Evolutionary conservation across 176 grass and related monocot genomes (phyloP), one percentile per base, ranked within the genome.

Genomic region (Musa troglodytarum): DNA sequence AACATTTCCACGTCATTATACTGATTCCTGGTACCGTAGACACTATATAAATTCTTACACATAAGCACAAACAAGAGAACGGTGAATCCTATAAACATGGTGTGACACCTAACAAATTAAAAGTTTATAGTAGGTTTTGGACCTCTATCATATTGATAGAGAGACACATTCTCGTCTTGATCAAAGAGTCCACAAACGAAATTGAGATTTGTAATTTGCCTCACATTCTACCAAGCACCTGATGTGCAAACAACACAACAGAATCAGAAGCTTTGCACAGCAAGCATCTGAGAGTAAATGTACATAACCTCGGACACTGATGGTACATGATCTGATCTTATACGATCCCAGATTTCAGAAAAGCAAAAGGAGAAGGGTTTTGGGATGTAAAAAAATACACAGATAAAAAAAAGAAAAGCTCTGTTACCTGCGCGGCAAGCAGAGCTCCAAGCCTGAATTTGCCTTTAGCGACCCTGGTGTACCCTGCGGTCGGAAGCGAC

Each of bases 391-490:
- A 1, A 1, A 14, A 12, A 16, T 3, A 16, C 13, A n/a, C 13
- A 67, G 23, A 11, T 28, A 72, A 72, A 53, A 53, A 3, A 6
- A 10, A 8, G 49, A 10, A n/a, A 71, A 71, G 15, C 13, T 52
- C 12, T 72, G 29, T 70, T 50, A 90, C 95, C 86, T 99, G 95
- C 50, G 84, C 73, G 72, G 84, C 54, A 34, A 99, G 83, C 65
- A 94, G 82, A 81, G 67, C 58, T 67, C 82, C 78, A 58, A 99
- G 90, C 79, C 84, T 88, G 25, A 72, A 87, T 83, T 88, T 99
- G 20, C 86, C 90, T 0, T 94, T 78, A 11, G 88, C 86, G 2
- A 92, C 90, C 84, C 81, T 89, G 78, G 88, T 90, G 81, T 99
- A 99, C 69, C 95, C 95, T 99, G 83, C 25, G 43, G 20, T 70